Percentiles rank a stretch among this genome's conserved stretches.
phyloP scores from a whole-genome alignment of 176 grass and related monocot genomes.

The Zoysia pacifica region DNA sequence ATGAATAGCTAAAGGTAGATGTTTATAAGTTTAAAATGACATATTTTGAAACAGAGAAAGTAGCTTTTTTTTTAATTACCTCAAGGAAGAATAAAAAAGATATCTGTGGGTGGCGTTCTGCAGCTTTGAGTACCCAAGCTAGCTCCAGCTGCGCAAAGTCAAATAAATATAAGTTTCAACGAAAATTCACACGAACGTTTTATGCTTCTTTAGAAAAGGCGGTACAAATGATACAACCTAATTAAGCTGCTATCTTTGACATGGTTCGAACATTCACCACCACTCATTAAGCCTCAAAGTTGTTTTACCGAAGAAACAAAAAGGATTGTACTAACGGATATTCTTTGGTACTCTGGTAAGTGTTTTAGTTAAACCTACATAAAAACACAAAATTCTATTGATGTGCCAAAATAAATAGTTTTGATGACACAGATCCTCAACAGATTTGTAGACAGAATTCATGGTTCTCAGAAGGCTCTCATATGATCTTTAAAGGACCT shows the following conservation, averaged over 20 bases:
- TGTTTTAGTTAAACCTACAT: neutral
- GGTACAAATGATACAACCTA: slow-evolving; percentile 29
- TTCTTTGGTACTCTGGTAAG: neutral
- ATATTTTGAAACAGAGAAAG: too few relatives aligned
- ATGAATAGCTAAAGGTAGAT: too few relatives aligned
- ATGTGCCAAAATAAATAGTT: neutral
- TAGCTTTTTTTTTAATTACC: slow-evolving; percentile 45
- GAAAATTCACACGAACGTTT: slow-evolving; percentile 43
- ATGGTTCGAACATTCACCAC: slow-evolving; percentile 23
- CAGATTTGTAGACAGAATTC: neutral
- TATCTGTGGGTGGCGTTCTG: slow-evolving; percentile 24
- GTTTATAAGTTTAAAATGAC: too few relatives aligned
- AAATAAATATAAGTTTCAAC: slow-evolving; percentile 32
- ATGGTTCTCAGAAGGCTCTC: neutral
- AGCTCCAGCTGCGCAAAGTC: slow-evolving; percentile 38
- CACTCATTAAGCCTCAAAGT: slow-evolving; percentile 32
- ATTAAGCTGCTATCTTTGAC: slow-evolving; percentile 51
- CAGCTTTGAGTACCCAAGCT: slow-evolving; percentile 49
- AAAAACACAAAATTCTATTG: neutral
- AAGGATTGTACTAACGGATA: slow-evolving; percentile 3
- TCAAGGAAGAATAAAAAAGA: slow-evolving; percentile 50
- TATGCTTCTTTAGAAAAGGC: slow-evolving; percentile 39
- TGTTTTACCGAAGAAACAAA: slow-evolving; percentile 4
- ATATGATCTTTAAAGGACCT: neutral
- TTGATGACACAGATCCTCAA: neutral